Evolutionary conservation across 257 asterid genomes (phyloP), one percentile per base, ranked within the genome.

Genomic region (Cynanchum wilfordii): DNA sequence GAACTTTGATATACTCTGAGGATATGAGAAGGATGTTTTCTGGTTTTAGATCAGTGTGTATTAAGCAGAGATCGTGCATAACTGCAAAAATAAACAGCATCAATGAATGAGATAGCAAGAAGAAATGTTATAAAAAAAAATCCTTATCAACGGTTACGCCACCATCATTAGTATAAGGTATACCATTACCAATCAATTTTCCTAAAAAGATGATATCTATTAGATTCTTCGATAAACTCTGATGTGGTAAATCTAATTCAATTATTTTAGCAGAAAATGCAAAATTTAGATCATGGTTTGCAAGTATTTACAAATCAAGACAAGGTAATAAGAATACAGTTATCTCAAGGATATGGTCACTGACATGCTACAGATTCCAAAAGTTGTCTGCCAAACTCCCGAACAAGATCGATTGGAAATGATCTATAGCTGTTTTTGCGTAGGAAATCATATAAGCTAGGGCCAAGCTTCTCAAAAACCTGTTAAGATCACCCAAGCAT

Each of bases 391-490:
- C 88, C 96, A 79, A 91, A 83, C 88, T 91, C 96, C 83, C 95
- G 96, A 77, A 89, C 97, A 85, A 91, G 96, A 85, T 91, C 97
- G 85, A 91, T 86, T 84, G 95, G 96, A 91, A 87, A 89, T 84
- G 97, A 84, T 75, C 92, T 89, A 71, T 91, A 87, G 89, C 88
- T 91, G 90, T 91, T 91, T 89, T 88, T 91, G 92, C 94, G 92
- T 73, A 89, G 96, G 79, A 91, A 87, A 85, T 91, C 97, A 66
- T 91, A 91, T 87, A 91, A 91, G 85, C 96, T 89, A 81, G 97
- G 97, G 73, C 97, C 97, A 86, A 91, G 97, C 96, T 84, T 91
- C 97, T 91, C 97, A 85, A 91, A 91, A 71, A 91, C 97, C 97
- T 91, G 94, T 81, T 83, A 83, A 84, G 76, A 89, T 82, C 96